Base-by-base conservation (phyloP, 75 land plant species). In the Cupressus sempervirens region DNA sequence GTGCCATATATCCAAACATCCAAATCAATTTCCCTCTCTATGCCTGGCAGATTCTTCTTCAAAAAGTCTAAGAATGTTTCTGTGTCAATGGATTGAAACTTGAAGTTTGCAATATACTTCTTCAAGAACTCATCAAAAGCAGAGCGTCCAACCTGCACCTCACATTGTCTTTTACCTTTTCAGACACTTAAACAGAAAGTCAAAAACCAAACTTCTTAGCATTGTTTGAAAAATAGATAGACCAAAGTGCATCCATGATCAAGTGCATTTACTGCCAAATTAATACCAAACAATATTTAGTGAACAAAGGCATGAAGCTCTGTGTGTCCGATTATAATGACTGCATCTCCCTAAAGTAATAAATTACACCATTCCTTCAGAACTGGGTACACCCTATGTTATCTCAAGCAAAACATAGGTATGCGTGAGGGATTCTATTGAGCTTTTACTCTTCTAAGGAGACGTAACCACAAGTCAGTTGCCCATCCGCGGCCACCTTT, bases 11-110 rank as follows among this genome's bases (percentile, higher is more conserved):
- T 86, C 98, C 98, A 96, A 3, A 79, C 30, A 35, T 91, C 80
- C 30, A 96, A 84, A 54, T 96, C 91, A 76, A 94, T 88, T 35
- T 91, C 87, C 32, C 90, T 84, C 86, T 94, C 94, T 73, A 96
- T 94, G 13, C 93, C 93, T 72, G 93, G 92, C 41, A 96, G 83
- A 86, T 91, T 88, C 32, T 89, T 84, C 87, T 93, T 92, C 84
- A 96, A 86, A 84, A 96, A 96, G 14, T 82, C 89, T 13, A 96
- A 84, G 84, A 96, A 96, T 7, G 90, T 94, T 80, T 93, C 96
- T 0, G 96, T 96, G 88, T 92, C 93, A 74, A 96, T 93, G 12
- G 98, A 94, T 40, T 93, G 90, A 84, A 96, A 96, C 85, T 91
- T 89, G 83, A 94, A 96, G 6, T 90, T 93, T 53, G 91, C 86